phyloP scores from a whole-genome alignment of 1,284 basidiomycete genomes.

The Austropuccinia psidii region DNA sequence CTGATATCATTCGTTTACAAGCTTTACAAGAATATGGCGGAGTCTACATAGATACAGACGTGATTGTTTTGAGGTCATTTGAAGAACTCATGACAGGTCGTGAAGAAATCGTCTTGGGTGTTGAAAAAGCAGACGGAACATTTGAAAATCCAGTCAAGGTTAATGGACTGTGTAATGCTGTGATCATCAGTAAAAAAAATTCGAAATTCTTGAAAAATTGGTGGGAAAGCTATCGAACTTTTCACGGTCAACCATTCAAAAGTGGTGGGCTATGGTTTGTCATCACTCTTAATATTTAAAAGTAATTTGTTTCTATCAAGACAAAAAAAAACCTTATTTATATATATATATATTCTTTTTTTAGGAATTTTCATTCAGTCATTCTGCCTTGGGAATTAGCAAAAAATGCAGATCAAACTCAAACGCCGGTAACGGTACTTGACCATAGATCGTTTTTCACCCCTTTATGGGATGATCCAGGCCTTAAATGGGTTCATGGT shows the following conservation, averaged over 20 bases:
- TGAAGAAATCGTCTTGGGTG: constrained; percentile 28
- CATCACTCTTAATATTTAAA: not conserved
- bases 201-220: constrained; percentile 11
- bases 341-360: not conserved
- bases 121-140: constrained; percentile 33
- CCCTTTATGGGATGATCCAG: constrained; percentile 34
- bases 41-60: constrained; percentile 30
- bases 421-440: constrained; percentile 30
- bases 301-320: not conserved
- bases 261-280: constrained; percentile 29
- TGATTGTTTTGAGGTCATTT: constrained; percentile 20
- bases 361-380: constrained; percentile 33
- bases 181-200: constrained; percentile 24
- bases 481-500: constrained; percentile 19
- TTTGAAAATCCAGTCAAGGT: constrained; percentile 10
- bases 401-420: constrained; percentile 2
- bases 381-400: constrained; percentile 25
- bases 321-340: not conserved
- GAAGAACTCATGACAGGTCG: constrained; percentile 18
- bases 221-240: constrained; percentile 30
- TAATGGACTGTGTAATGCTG: constrained; percentile 31
- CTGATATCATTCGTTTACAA: constrained; percentile 25
- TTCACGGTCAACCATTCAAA: constrained; percentile 26
- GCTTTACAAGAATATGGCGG: constrained; percentile 18
- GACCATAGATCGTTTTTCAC: constrained; percentile 34